Percentiles rank a stretch among this genome's conserved stretches.
phyloP scores from a whole-genome alignment of 495 filamentous ascomycete genomes.

The Podospora bellae-mahoneyi region DNA sequence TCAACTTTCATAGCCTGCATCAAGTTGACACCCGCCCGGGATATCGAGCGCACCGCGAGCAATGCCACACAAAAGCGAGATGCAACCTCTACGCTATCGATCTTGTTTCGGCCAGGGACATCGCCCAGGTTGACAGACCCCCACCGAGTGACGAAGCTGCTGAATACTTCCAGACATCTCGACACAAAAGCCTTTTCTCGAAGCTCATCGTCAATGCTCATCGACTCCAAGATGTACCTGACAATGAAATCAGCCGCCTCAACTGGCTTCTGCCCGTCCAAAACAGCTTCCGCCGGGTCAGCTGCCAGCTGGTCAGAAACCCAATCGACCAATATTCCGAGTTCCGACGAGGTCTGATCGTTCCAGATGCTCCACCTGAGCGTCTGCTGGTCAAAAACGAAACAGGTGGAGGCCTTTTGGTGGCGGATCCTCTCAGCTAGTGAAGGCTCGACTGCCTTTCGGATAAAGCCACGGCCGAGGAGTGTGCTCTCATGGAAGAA shows the following conservation, averaged over 20 bases:
- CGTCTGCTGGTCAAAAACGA: constrained; percentile 47
- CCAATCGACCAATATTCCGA: constrained; percentile 57
- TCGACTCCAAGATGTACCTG: constrained; percentile 38
- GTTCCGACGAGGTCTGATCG: constrained; percentile 63
- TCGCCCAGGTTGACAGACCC: constrained; percentile 26
- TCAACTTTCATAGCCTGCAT: constrained; percentile 41
- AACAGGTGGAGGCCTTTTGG: constrained; percentile 30
- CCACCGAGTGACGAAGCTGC: constrained; percentile 36
- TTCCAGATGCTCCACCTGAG: constrained; percentile 69
- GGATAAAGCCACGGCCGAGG: constrained; percentile 68
- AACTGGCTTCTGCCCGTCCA: constrained; percentile 15
- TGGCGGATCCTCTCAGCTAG: constrained; percentile 27
- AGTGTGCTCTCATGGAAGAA: constrained; percentile 77
- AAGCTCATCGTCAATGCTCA: constrained; percentile 32
- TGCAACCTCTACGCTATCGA: constrained; percentile 19
- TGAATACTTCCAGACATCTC: constrained; percentile 45
- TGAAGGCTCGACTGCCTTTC: constrained; percentile 44
- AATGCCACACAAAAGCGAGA: constrained; percentile 21
- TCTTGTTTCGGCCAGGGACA: constrained; percentile 7
- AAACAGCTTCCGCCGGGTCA: constrained; percentile 2
- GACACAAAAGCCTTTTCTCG: constrained; percentile 40
- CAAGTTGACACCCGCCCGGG: constrained; percentile 26
- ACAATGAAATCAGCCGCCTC: constrained; percentile 41
- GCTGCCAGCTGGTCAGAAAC: constrained; percentile 45
- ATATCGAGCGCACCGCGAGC: constrained; percentile 31